phyloP scores from a whole-genome alignment of 129 eudicot species.

The Flaveria linearis region DNA sequence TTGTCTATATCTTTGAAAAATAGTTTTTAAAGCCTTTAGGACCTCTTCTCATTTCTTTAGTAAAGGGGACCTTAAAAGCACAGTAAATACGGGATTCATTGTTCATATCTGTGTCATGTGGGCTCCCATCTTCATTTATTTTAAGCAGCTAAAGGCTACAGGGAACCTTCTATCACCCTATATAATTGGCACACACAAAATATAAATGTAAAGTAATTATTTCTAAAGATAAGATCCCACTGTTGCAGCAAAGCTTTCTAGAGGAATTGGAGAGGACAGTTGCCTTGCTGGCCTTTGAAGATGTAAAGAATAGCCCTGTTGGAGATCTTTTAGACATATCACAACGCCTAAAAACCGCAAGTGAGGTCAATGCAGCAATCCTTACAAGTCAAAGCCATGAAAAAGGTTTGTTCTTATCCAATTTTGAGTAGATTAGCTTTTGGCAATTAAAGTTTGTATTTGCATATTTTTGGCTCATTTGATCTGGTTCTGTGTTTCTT shows the following conservation, averaged over 20 bases:
- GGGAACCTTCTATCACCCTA: neutral
- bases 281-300: slow-evolving; percentile 91
- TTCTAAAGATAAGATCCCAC: slow-evolving; percentile 15
- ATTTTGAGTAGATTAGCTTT: neutral
- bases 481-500: slow-evolving; percentile 2
- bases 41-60: neutral
- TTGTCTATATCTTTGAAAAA: no score
- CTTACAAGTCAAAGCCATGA: slow-evolving; percentile 98
- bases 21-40: neutral
- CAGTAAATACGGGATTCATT: neutral
- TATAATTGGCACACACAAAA: neutral
- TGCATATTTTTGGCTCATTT: neutral
- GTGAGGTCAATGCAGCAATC: slow-evolving; percentile 98
- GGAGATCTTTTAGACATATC: slow-evolving; percentile 90
- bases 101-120: slow-evolving; percentile 11
- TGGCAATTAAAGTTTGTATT: neutral
- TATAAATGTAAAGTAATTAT: neutral
- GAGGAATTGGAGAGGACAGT: slow-evolving; percentile 95
- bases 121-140: slow-evolving; percentile 6
- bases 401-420: slow-evolving; percentile 60
- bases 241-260: slow-evolving; percentile 72
- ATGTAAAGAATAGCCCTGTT: slow-evolving; percentile 79
- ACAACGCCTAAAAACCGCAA: slow-evolving; percentile 90
- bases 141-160: neutral
- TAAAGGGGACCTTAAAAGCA: neutral